A percentile compares a stretch with the other conserved stretches of the same genome.
phyloP scores from a whole-genome alignment of 139 green algal genomes.

The Dunaliella primolecta region DNA sequence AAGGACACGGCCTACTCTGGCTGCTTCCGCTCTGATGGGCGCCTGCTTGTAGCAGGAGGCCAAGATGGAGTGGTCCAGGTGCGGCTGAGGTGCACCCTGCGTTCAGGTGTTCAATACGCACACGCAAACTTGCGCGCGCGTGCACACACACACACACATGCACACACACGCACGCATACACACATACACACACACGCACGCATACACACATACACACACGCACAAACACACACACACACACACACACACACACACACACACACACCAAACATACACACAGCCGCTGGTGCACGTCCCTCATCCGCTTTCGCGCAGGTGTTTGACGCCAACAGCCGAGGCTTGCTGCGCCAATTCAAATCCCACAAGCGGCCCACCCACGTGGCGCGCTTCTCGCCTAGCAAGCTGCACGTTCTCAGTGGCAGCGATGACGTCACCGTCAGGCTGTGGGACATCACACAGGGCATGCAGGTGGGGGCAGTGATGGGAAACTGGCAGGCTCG shows the following conservation, averaged over 20 bases:
- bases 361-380: slow-evolving; percentile 74
- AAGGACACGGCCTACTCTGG: slow-evolving; percentile 87
- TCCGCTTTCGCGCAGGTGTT: slow-evolving; percentile 67
- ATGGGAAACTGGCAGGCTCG: not conserved
- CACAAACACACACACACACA: not conserved
- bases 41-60: slow-evolving; percentile 80
- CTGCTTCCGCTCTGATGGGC: slow-evolving; percentile 75
- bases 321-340: slow-evolving; percentile 62
- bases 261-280: not conserved
- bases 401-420: slow-evolving; percentile 78
- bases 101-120: not conserved
- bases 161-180: not conserved
- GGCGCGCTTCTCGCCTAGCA: slow-evolving; percentile 60
- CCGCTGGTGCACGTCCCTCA: not conserved
- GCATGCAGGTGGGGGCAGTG: slow-evolving; percentile 18
- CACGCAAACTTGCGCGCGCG: too few relatives aligned
- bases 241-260: not conserved
- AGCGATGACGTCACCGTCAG: slow-evolving; percentile 81
- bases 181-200: slow-evolving; percentile 1
- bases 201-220: not conserved
- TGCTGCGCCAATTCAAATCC: slow-evolving; percentile 86
- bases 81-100: not conserved
- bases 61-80: slow-evolving; percentile 86
- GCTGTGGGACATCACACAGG: slow-evolving; percentile 52
- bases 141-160: too few relatives aligned